These are phyloP conservation scores for Ceratocystiopsis sp. DNA, from an alignment of 2,329 filamentous ascomycete genomes.

Conservation along the genomic window DNA sequence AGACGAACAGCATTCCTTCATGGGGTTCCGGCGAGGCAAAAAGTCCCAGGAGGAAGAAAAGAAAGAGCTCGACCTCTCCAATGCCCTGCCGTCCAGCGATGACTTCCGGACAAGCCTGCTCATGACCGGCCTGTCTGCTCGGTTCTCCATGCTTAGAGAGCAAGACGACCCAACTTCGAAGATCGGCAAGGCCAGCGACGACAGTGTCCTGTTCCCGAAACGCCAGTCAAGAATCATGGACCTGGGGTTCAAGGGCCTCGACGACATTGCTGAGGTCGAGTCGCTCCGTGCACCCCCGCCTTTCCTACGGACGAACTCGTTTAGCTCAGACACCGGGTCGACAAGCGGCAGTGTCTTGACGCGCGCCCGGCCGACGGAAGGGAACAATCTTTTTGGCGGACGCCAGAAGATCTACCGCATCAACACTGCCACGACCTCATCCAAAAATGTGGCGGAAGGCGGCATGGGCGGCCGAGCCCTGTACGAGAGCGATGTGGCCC, in stretches of 20 bases:
- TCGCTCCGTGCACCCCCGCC: constrained; percentile 50
- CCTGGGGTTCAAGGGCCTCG: constrained; percentile 44
- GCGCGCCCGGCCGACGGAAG: constrained; percentile 65
- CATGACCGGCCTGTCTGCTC: constrained; percentile 85
- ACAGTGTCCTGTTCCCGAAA: constrained; percentile 75
- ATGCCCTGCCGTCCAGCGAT: constrained; percentile 63
- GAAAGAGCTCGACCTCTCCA: constrained; percentile 52
- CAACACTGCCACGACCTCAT: constrained; percentile 31
- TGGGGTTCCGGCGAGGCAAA: constrained; percentile 34
- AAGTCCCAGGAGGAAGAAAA: constrained; percentile 39
- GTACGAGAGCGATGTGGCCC: constrained; percentile 74
- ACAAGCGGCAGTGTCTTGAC: constrained; percentile 60
- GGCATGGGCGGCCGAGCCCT: constrained; percentile 49
- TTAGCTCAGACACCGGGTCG: constrained; percentile 50
- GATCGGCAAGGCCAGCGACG: constrained; percentile 86
- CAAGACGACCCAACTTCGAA: constrained; percentile 83
- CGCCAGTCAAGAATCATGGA: constrained; percentile 63
- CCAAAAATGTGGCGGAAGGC: constrained; percentile 24
- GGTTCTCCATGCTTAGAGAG: constrained; percentile 92
- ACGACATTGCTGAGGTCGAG: constrained; percentile 81
- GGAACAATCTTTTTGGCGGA: constrained; percentile 86
- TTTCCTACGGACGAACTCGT: constrained; percentile 46
- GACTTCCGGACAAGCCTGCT: constrained; percentile 91
- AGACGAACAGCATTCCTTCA: constrained; percentile 34
- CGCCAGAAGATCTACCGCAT: constrained; percentile 93